These are phyloP conservation scores for Neoconidiobolus thromboides DNA, from an alignment of 371 early-diverging fungal species.

Conservation along the genomic window DNA sequence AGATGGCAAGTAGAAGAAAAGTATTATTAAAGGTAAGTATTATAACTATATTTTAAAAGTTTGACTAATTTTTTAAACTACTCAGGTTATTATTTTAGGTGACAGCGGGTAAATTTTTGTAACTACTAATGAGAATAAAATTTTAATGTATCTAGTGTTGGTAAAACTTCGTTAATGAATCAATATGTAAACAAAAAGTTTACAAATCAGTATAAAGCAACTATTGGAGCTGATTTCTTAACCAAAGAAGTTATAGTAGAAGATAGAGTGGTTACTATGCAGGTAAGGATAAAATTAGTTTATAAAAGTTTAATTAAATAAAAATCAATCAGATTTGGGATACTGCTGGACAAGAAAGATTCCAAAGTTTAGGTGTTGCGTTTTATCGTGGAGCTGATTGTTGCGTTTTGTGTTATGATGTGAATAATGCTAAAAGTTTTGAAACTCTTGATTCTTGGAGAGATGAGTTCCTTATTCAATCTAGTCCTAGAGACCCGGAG, in stretches of 20 bases:
- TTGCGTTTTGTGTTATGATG: constrained; percentile 94
- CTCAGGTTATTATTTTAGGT: constrained; percentile 72
- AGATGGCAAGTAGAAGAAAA: constrained; percentile 33
- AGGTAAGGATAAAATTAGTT: constrained; percentile 26
- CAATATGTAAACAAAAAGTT: constrained; percentile 98
- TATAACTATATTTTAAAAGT: neutral
- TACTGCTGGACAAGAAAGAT: constrained; percentile 93
- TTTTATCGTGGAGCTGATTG: constrained; percentile 99
- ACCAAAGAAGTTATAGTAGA: constrained; percentile 94
- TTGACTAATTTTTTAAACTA: neutral
- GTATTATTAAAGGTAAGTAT: constrained; percentile 29
- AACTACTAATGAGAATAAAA: neutral
- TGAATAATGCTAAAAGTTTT: constrained; percentile 86
- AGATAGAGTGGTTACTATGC: constrained; percentile 75
- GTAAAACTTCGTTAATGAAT: constrained; percentile 96
- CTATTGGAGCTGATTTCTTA: constrained; percentile 99
- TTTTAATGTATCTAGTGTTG: constrained; percentile 35
- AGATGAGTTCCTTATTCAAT: constrained; percentile 91
- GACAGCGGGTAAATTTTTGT: constrained; percentile 55
- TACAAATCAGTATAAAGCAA: constrained; percentile 97
- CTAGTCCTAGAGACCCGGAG: constrained; percentile 83
- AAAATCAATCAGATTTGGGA: constrained; percentile 55
- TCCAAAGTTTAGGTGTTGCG: constrained; percentile 92
- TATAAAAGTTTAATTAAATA: neutral
- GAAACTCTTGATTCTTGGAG: constrained; percentile 94